These are phyloP conservation scores for Hirsutella rhossiliensis DNA, from an alignment of 2,329 filamentous ascomycete genomes.

Conservation along the genomic window DNA sequence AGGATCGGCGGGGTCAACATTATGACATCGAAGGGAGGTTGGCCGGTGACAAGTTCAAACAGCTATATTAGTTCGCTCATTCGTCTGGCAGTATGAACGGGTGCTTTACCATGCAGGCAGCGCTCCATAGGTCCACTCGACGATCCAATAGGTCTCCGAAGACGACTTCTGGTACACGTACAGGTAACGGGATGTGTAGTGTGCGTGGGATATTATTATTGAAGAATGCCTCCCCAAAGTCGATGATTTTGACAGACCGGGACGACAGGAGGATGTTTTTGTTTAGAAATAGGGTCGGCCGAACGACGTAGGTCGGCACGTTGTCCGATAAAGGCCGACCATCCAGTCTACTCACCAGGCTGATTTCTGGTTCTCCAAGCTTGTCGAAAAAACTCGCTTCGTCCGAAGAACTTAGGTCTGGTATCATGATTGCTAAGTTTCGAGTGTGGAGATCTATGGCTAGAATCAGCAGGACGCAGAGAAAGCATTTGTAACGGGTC, in stretches of 20 bases:
- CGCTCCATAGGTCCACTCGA: slow-evolving; percentile 11
- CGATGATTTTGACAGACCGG: slow-evolving; percentile 9
- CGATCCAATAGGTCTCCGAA: slow-evolving; percentile 8
- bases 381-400: slow-evolving; percentile 4
- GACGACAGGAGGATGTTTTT: not conserved
- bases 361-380: slow-evolving; percentile 4
- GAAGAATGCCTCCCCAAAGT: slow-evolving; percentile 11
- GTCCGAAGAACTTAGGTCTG: not conserved
- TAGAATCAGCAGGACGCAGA: not conserved
- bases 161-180: slow-evolving; percentile 10
- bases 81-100: not conserved
- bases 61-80: slow-evolving; percentile 2
- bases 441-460: slow-evolving; percentile 8
- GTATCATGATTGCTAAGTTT: slow-evolving; percentile 7
- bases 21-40: slow-evolving; percentile 10
- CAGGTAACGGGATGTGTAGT: slow-evolving; percentile 6
- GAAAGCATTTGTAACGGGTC: not conserved
- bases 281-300: not conserved
- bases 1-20: slow-evolving; percentile 4
- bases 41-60: slow-evolving; percentile 12
- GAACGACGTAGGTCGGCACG: slow-evolving; percentile 6
- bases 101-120: slow-evolving; percentile 8
- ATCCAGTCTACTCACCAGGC: slow-evolving; percentile 3
- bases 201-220: not conserved
- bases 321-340: not conserved